Percentiles rank a stretch among this genome's conserved stretches.
These are phyloP conservation scores for Globisporangium heterothallicum DNA, from an alignment of 352 stramenopile species.

Conservation along the genomic window DNA sequence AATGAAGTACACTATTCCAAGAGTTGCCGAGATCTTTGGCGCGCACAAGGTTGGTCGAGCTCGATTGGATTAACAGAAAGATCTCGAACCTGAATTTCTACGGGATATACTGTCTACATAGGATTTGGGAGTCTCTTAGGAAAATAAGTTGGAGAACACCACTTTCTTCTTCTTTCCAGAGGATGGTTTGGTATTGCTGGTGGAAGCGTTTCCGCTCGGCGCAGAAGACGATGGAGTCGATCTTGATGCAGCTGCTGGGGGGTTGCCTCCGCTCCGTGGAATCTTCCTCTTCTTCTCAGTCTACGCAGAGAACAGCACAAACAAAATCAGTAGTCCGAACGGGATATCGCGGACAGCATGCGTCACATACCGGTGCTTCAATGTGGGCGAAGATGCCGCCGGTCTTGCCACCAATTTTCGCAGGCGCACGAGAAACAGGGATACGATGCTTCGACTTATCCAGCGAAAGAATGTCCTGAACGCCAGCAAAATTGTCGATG, in stretches of 20 bases:
- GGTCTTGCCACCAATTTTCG: conserved; percentile 67
- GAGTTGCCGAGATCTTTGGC: too few species aligned
- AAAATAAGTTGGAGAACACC: conserved; percentile 75
- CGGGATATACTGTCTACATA: too few species aligned
- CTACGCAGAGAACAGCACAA: conserved; percentile 13
- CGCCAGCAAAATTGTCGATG: conserved; percentile 85
- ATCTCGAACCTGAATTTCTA: neutral
- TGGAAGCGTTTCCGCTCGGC: conserved; percentile 8
- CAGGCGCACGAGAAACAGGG: conserved; percentile 34
- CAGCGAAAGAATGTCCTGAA: conserved; percentile 71
- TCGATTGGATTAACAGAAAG: neutral
- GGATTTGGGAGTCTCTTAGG: conserved; percentile 16
- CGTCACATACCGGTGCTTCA: conserved; percentile 39
- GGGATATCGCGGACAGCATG: neutral
- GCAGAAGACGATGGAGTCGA: neutral
- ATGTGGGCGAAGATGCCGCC: conserved; percentile 83
- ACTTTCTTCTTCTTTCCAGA: conserved; percentile 75
- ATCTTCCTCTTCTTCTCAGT: conserved; percentile 67
- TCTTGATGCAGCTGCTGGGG: conserved; percentile 5
- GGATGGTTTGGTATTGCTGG: conserved; percentile 14
- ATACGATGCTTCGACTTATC: conserved; percentile 74
- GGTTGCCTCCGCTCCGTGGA: conserved; percentile 6
- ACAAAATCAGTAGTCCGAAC: neutral
- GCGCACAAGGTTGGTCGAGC: neutral
- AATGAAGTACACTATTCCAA: too few species aligned